Conservation (phyloP, 2,329 filamentous ascomycete species). For the Alternaria triticina region DNA sequence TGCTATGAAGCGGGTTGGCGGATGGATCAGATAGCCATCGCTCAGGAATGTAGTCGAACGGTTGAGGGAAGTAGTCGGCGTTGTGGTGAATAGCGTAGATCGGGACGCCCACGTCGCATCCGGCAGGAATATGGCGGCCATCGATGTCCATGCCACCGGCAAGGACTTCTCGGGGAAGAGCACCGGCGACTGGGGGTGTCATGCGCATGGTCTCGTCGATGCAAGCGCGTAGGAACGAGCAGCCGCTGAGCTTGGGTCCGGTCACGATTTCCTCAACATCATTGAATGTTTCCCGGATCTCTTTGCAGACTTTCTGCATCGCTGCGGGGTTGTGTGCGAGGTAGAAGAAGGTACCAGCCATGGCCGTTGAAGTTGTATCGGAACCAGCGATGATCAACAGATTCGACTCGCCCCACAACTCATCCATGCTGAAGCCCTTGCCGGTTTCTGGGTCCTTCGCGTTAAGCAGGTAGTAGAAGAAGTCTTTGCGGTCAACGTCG, state of each 20-base stretch:
- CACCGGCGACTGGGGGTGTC: slow-evolving; percentile 48
- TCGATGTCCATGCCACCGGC: slow-evolving; percentile 48
- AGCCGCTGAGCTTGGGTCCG: slow-evolving; percentile 40
- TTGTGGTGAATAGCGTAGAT: slow-evolving; percentile 51
- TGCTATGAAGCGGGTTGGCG: slow-evolving; percentile 36
- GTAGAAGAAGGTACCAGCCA: slow-evolving; percentile 54
- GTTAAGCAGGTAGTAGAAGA: slow-evolving; percentile 57
- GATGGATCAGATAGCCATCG: slow-evolving; percentile 45
- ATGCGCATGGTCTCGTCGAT: slow-evolving; percentile 52
- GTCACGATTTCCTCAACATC: slow-evolving; percentile 49
- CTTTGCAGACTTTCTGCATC: slow-evolving; percentile 41
- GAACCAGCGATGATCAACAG: slow-evolving; percentile 58
- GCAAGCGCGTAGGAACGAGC: slow-evolving; percentile 47
- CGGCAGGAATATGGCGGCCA: slow-evolving; percentile 44
- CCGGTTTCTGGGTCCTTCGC: slow-evolving; percentile 56
- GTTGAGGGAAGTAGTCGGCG: slow-evolving; percentile 45
- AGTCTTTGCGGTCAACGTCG: slow-evolving; percentile 53
- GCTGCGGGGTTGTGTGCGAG: slow-evolving; percentile 49
- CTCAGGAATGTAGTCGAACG: slow-evolving; percentile 47
- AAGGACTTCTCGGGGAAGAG: slow-evolving; percentile 48
- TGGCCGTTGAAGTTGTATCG: slow-evolving; percentile 54
- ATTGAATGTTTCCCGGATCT: slow-evolving; percentile 43
- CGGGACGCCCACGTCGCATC: slow-evolving; percentile 46
- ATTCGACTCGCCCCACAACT: slow-evolving; percentile 58
- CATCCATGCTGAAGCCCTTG: slow-evolving; percentile 52